phyloP scores from a whole-genome alignment of 1,284 basidiomycete species.

The Leccinum griseonigrum region DNA sequence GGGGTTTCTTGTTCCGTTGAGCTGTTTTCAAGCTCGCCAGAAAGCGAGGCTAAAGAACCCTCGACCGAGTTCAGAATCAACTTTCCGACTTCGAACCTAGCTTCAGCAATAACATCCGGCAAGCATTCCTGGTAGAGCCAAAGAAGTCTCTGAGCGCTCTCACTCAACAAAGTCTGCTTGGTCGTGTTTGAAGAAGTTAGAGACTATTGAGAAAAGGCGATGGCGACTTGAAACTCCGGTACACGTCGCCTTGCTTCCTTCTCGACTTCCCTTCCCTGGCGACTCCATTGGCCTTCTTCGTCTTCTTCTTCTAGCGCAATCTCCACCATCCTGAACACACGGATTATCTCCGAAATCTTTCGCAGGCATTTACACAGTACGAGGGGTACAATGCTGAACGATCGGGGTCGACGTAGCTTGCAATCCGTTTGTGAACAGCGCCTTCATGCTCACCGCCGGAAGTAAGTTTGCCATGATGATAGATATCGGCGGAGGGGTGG shows the following conservation, averaged over 20 bases:
- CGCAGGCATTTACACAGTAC: slow-evolving; percentile 68
- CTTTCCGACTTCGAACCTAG: slow-evolving; percentile 84
- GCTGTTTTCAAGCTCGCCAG: slow-evolving; percentile 10
- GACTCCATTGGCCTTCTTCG: slow-evolving; percentile 68
- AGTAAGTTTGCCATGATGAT: slow-evolving; percentile 74
- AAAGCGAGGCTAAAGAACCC: slow-evolving; percentile 25
- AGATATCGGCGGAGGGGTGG: slow-evolving; percentile 69
- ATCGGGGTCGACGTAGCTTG: slow-evolving; percentile 60
- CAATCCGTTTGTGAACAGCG: slow-evolving; percentile 77
- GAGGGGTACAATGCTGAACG: slow-evolving; percentile 81
- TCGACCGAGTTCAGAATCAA: slow-evolving; percentile 53
- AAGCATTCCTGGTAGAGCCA: slow-evolving; percentile 82
- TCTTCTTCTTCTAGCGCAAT: slow-evolving; percentile 60
- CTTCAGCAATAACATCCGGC: slow-evolving; percentile 72
- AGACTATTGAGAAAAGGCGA: slow-evolving; percentile 69
- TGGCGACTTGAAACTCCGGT: slow-evolving; percentile 81
- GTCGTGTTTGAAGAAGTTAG: slow-evolving; percentile 12
- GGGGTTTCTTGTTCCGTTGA: slow-evolving; percentile 2
- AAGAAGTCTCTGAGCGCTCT: slow-evolving; percentile 76
- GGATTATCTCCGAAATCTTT: slow-evolving; percentile 63
- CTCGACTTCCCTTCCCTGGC: slow-evolving; percentile 62
- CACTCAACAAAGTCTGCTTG: slow-evolving; percentile 62
- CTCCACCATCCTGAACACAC: slow-evolving; percentile 51
- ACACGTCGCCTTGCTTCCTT: slow-evolving; percentile 73
- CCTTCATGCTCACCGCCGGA: slow-evolving; percentile 67